Evolutionary conservation across 2,329 filamentous ascomycete genomes (phyloP), one percentile per base, ranked within the genome.

Genomic region (Apiospora marii): DNA sequence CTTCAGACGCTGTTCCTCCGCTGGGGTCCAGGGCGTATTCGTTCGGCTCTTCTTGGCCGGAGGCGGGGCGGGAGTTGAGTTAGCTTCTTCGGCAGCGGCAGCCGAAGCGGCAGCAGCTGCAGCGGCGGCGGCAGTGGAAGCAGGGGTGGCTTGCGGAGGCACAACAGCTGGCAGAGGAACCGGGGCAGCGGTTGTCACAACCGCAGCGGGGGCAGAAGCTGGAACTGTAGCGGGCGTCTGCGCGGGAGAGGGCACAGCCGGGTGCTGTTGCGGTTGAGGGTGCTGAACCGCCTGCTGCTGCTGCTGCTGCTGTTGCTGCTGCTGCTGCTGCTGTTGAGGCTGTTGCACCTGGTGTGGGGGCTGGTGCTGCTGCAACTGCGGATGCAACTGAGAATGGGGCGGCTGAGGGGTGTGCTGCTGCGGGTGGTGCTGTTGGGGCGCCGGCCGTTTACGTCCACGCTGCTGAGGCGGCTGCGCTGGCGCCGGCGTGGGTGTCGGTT

Each of bases 21-120:
- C 93, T 2, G 96, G 94, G 1, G 95, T 98, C 96, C 96, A 99
- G 0, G 96, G 96, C 3, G 96, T 99, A 81, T 99, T 99, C n/a
- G 96, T 98, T 74, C 96, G 89, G 79, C 94, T 96, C 86, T 98
- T 98, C 86, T 98, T 99, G 68, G 90, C 87, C 8, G 91, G 90
- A 1, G 90, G 90, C 41, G 87, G 87, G 77, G 78, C 74, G 0
- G 83, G 77, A 1, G 80, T 80, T 1, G 77, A 73, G 24, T 78
- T 80, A 8, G 78, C 75, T 44, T 84, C 82, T 30, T 84, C 82
- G 51, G 80, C 74, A 27, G 77, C 75, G 8, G 79, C 76, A 10
- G 58, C 58, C 24, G 80, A 77, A 19, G 79, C 77, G 8, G 78
- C 74, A 24, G 80, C 78, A 0, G 58, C 58, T 1, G 58, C 58